These are phyloP conservation scores for Amylostereum areolatum DNA, from an alignment of 1,284 basidiomycete species.

Conservation along the genomic window DNA sequence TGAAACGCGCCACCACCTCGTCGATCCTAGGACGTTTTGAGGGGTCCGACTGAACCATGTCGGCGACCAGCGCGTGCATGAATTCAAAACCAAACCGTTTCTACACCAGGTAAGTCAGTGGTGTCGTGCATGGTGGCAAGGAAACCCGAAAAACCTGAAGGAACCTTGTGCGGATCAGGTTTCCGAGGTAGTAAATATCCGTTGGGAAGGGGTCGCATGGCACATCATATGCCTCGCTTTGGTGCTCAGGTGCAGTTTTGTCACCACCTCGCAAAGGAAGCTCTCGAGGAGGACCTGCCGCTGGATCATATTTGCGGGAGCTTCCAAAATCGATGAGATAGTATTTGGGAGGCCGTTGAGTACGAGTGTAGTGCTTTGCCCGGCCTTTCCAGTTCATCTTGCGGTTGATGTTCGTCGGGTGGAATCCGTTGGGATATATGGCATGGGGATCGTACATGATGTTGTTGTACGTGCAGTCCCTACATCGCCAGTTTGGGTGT, in stretches of 20 bases:
- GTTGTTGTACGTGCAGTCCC: slow-evolving; percentile 29
- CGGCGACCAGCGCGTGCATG: slow-evolving; percentile 16
- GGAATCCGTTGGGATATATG: slow-evolving; percentile 21
- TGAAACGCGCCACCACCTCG: slow-evolving; percentile 25
- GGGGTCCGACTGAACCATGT: slow-evolving; percentile 22
- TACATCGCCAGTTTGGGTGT: slow-evolving; percentile 14
- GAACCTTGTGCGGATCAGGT: slow-evolving; percentile 22
- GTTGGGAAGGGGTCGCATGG: slow-evolving; percentile 27
- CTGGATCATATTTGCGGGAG: slow-evolving; percentile 18
- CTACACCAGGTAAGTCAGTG: slow-evolving; percentile 12
- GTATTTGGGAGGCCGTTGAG: slow-evolving; percentile 21
- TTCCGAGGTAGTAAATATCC: slow-evolving; percentile 31
- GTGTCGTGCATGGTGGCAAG: slow-evolving; percentile 17
- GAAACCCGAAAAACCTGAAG: slow-evolving; percentile 17
- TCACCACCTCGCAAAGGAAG: slow-evolving; percentile 14
- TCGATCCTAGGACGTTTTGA: slow-evolving; percentile 23
- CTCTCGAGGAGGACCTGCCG: slow-evolving; percentile 10
- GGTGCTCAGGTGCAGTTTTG: slow-evolving; percentile 19
- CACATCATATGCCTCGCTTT: slow-evolving; percentile 9
- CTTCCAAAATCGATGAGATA: slow-evolving; percentile 27
- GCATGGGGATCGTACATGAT: slow-evolving; percentile 29
- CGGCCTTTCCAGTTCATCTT: slow-evolving; percentile 10
- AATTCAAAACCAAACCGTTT: slow-evolving; percentile 19
- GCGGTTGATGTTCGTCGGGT: slow-evolving; percentile 13
- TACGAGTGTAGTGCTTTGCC: slow-evolving; percentile 19